Conservation (phyloP, 2,329 filamentous ascomycete genomes). For the Knoxdaviesia capensis region DNA sequence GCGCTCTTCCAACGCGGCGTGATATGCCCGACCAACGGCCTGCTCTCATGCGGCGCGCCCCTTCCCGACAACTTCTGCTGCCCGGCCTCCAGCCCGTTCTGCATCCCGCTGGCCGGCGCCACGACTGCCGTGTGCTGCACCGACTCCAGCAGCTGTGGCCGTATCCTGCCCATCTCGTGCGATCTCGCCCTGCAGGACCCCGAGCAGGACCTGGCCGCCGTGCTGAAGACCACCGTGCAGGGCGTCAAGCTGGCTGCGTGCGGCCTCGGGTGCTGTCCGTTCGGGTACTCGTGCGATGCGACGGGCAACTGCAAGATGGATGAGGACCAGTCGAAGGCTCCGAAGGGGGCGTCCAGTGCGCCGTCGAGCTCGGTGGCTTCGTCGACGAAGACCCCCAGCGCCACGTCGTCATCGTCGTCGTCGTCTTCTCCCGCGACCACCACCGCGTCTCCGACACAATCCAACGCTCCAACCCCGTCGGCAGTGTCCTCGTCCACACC, state of each 20-base stretch:
- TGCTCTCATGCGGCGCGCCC: conserved; percentile 29
- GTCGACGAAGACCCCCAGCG: conserved; percentile 1
- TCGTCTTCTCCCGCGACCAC: conserved; percentile 6
- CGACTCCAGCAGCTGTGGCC: conserved; percentile 30
- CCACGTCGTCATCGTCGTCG: conserved; percentile 1
- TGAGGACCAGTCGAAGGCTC: conserved; percentile 24
- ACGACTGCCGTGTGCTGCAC: conserved; percentile 58
- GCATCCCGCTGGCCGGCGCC: conserved; percentile 38
- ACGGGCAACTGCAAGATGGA: conserved; percentile 26
- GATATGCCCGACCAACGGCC: conserved; percentile 28
- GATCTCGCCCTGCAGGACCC: conserved; percentile 41
- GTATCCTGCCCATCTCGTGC: conserved; percentile 44
- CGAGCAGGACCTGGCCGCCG: conserved; percentile 29
- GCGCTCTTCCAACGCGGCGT: conserved; percentile 20
- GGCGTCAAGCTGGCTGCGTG: conserved; percentile 35
- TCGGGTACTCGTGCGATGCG: conserved; percentile 43
- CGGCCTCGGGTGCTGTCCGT: conserved; percentile 45
- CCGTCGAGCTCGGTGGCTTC: conserved; percentile 7
- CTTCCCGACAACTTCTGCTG: conserved; percentile 53
- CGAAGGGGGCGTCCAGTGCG: conserved; percentile 11
- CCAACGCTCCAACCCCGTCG: conserved; percentile 9
- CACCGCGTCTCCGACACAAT: conserved; percentile 4
- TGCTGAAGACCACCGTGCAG: conserved; percentile 47
- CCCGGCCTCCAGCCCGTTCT: conserved; percentile 22
- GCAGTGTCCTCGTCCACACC: conserved; percentile 7